phyloP scores from a whole-genome alignment of 129 eudicot species.

The Apium graveolens region DNA sequence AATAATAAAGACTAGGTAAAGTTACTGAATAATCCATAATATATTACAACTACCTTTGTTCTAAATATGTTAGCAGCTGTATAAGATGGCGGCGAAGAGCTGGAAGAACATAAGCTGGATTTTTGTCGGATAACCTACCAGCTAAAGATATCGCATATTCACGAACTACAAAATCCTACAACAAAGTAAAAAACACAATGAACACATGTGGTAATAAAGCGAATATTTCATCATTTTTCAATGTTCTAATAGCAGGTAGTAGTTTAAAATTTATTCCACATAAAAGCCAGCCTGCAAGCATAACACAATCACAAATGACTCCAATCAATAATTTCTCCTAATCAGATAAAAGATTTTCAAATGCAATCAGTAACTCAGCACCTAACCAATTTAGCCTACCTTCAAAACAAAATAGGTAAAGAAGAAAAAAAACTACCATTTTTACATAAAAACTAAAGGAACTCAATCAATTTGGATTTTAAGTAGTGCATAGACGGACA shows the following conservation, averaged over 20 bases:
- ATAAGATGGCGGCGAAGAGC: slow-evolving; percentile 96
- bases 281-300: background rate
- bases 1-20: background rate
- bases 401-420: background rate
- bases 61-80: slow-evolving; percentile 74
- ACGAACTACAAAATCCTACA: slow-evolving; percentile 83
- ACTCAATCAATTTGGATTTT: background rate
- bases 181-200: slow-evolving; percentile 14
- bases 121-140: slow-evolving; percentile 91
- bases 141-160: slow-evolving; percentile 89
- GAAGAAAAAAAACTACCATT: no score
- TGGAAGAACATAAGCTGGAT: slow-evolving; percentile 98
- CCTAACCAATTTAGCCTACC: background rate
- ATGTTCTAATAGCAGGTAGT: background rate
- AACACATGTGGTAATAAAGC: background rate
- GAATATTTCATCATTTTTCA: background rate
- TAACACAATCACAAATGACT: background rate
- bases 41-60: slow-evolving; percentile 54
- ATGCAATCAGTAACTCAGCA: background rate
- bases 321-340: background rate
- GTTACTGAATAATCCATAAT: background rate
- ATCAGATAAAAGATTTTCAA: background rate
- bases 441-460: no score
- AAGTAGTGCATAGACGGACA: background rate
- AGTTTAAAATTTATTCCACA: background rate